A percentile compares a stretch with the other conserved stretches of the same genome.
These are phyloP conservation scores for Phytophthora pinifolia DNA, from an alignment of 352 stramenopile species.

Conservation along the genomic window DNA sequence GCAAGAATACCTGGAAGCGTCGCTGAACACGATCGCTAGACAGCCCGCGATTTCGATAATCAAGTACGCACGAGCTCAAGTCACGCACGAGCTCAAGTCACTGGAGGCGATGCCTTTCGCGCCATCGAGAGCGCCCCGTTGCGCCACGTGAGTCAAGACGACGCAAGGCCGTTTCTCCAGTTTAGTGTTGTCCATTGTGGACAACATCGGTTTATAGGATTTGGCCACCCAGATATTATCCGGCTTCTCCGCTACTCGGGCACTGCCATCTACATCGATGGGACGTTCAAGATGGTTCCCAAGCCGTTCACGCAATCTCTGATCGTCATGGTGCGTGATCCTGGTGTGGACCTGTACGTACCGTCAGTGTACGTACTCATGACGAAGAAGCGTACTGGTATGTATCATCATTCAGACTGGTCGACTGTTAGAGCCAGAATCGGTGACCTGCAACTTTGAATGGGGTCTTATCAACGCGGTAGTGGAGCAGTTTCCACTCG, in stretches of 20 bases:
- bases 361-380: constrained; percentile 8
- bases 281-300: constrained; percentile 8
- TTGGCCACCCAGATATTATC: constrained; percentile 3
- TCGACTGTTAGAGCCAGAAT: constrained; percentile 1
- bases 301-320: constrained; percentile 1
- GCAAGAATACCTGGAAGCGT: not conserved
- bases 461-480: constrained; percentile 14
- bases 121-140: constrained; percentile 1
- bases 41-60: constrained; percentile 1
- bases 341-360: not conserved
- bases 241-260: constrained; percentile 4
- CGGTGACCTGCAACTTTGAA: constrained; percentile 18
- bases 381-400: constrained; percentile 10
- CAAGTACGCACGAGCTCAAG: too few species aligned
- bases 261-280: constrained; percentile 1
- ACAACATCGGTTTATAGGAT: not conserved
- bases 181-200: constrained; percentile 6
- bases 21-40: not conserved
- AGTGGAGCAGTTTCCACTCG: constrained; percentile 3
- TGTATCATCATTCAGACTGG: constrained; percentile 12
- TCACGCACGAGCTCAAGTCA: constrained; percentile 2
- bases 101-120: constrained; percentile 1
- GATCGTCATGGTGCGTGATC: not conserved
- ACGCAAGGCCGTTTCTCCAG: constrained; percentile 6
- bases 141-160: not conserved